Evolutionary conservation across 1,284 basidiomycete genomes (phyloP).

Genomic region (Schizopora paradoxa): DNA sequence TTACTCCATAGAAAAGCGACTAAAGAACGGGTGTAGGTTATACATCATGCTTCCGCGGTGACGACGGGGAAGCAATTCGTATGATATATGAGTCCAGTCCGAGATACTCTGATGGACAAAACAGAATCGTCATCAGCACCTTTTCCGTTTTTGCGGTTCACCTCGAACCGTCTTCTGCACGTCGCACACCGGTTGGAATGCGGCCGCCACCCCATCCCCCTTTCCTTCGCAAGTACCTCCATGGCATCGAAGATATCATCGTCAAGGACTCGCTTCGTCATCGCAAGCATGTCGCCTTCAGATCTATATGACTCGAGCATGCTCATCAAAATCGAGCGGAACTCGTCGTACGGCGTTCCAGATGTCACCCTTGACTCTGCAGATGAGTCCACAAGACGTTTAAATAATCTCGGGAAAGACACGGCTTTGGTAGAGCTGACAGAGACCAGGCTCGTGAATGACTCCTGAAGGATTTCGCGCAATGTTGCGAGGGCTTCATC

Average conservation of each 20-base stretch:
- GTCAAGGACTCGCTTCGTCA: constrained; percentile 80
- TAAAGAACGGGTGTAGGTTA: neutral
- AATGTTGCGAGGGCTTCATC: constrained; percentile 36
- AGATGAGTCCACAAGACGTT: constrained; percentile 77
- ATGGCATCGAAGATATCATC: constrained; percentile 79
- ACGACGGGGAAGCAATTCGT: constrained; percentile 8
- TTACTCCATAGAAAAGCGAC: neutral
- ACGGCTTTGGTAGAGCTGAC: constrained; percentile 77
- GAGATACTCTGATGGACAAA: constrained; percentile 8
- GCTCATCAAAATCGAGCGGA: constrained; percentile 82
- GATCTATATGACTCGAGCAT: constrained; percentile 94
- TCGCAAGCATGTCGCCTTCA: constrained; percentile 86
- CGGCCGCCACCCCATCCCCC: constrained; percentile 49
- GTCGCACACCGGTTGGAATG: constrained; percentile 16
- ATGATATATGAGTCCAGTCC: constrained; percentile 12
- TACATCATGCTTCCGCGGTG: constrained; percentile 10
- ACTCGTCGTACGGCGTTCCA: constrained; percentile 83
- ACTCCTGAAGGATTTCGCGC: constrained; percentile 76
- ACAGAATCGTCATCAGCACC: neutral
- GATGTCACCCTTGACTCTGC: constrained; percentile 38
- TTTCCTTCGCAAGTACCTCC: constrained; percentile 46
- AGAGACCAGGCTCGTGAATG: constrained; percentile 81
- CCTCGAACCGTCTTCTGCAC: constrained; percentile 8
- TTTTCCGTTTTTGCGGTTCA: neutral
- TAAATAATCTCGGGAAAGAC: constrained; percentile 90